Evolutionary conservation across 495 filamentous ascomycete genomes (phyloP).

Genomic region (Articulospora tetracladia): DNA sequence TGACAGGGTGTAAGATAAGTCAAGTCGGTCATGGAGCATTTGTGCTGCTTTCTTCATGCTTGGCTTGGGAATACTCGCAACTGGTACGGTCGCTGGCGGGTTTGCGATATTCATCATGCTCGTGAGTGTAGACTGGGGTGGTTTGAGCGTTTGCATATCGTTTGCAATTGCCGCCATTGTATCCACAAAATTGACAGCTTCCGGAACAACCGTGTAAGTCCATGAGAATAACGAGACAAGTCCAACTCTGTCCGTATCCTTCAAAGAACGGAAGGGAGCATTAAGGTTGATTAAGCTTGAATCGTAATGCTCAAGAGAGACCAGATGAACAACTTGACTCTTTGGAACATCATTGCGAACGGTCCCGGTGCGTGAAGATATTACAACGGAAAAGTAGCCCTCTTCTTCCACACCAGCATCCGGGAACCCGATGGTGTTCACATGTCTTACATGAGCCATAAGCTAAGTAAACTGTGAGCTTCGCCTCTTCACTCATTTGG

Average conservation of each 20-base stretch:
- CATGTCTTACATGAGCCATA: constrained; percentile 6
- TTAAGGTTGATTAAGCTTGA: neutral
- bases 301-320: constrained; percentile 5
- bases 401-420: constrained; percentile 3
- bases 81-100: neutral
- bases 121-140: neutral
- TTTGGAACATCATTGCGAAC: neutral
- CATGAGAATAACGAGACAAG: constrained; percentile 41
- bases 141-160: constrained; percentile 4
- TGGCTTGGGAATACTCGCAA: neutral
- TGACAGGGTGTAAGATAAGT: constrained; percentile 37
- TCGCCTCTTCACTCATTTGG: neutral
- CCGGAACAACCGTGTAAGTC: constrained; percentile 38
- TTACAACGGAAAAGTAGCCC: neutral
- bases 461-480: neutral
- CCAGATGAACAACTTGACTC: constrained; percentile 1
- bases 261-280: neutral
- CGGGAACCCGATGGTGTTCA: constrained; percentile 7
- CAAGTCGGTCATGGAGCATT: constrained; percentile 20
- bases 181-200: constrained; percentile 29
- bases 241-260: constrained; percentile 23
- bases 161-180: constrained; percentile 20
- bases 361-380: neutral
- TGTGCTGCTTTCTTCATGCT: neutral
- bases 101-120: neutral